Conservation (phyloP, 2,329 filamentous ascomycete genomes). For the Fusarium torulosum region DNA sequence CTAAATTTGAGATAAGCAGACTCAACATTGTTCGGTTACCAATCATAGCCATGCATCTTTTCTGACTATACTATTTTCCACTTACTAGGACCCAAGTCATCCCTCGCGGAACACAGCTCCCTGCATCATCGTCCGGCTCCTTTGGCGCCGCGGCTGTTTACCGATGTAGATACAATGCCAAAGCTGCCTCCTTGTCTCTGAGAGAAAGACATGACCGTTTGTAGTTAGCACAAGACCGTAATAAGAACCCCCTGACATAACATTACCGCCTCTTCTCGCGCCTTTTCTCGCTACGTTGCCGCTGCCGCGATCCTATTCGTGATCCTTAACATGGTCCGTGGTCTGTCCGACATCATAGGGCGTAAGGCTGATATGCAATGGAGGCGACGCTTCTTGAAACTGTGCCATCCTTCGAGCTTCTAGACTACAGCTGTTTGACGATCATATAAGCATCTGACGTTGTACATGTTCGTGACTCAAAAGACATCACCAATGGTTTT, state of each 20-base stretch:
- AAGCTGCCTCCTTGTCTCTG: conserved; percentile 4
- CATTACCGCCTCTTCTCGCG: conserved; percentile 28
- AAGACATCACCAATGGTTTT: conserved; percentile 17
- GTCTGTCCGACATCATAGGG: conserved; percentile 30
- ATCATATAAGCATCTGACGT: conserved; percentile 40
- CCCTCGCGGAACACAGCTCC: conserved; percentile 14
- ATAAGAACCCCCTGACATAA: conserved; percentile 4
- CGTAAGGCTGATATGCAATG: conserved; percentile 43
- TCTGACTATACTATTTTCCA: conserved; percentile 13
- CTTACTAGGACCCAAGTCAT: conserved; percentile 9
- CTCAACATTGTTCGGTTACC: conserved; percentile 15
- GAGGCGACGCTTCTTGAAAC: conserved; percentile 26
- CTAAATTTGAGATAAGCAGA: conserved; percentile 28
- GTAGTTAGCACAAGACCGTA: conserved; percentile 34
- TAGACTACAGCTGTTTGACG: conserved; percentile 18
- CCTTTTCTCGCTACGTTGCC: conserved; percentile 29
- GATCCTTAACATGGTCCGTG: conserved; percentile 32
- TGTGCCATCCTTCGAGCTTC: conserved; percentile 31
- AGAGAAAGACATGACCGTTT: conserved; percentile 43
- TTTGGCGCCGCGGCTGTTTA: conserved; percentile 37
- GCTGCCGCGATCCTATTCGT: conserved; percentile 33
- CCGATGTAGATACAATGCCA: conserved; percentile 12
- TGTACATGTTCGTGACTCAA: conserved; percentile 19
- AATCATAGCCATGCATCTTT: conserved; percentile 26
- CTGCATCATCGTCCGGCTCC: conserved; percentile 6